These are phyloP conservation scores for Cladosporium sp. DNA, from an alignment of 2,329 filamentous ascomycete genomes.

Conservation along the genomic window DNA sequence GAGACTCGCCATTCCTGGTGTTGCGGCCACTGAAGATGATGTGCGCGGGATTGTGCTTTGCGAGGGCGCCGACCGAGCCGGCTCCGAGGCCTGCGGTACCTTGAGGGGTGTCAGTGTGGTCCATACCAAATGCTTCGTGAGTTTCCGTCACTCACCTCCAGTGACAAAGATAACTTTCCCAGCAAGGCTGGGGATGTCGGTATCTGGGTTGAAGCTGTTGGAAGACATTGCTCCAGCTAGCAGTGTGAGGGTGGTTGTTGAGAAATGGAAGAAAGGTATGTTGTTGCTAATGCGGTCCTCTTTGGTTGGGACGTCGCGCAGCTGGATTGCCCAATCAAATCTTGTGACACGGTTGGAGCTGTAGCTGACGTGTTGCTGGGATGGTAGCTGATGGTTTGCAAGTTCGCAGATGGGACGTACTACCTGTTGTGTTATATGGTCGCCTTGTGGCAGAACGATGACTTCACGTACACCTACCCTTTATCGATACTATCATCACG, in stretches of 20 bases:
- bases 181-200: conserved; percentile 36
- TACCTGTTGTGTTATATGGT: not conserved
- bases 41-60: conserved; percentile 51
- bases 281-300: not conserved
- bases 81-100: conserved; percentile 30
- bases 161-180: conserved; percentile 33
- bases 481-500: not conserved
- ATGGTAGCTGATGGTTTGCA: not conserved
- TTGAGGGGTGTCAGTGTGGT: not conserved
- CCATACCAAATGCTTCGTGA: too few species aligned
- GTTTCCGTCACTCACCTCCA: not conserved
- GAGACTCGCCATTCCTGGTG: conserved; percentile 48
- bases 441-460: not conserved
- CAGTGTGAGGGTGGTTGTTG: not conserved
- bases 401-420: not conserved
- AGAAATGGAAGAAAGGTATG: not conserved
- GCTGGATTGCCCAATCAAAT: not conserved
- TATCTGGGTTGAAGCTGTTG: conserved; percentile 31
- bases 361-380: not conserved
- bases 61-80: conserved; percentile 49
- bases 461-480: not conserved
- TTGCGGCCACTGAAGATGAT: conserved; percentile 54
- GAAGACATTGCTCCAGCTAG: conserved; percentile 10
- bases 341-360: not conserved
- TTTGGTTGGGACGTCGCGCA: not conserved